Evolutionary conservation across 1,284 basidiomycete genomes (phyloP).

Genomic region (Microbotryomycetes sp.): DNA sequence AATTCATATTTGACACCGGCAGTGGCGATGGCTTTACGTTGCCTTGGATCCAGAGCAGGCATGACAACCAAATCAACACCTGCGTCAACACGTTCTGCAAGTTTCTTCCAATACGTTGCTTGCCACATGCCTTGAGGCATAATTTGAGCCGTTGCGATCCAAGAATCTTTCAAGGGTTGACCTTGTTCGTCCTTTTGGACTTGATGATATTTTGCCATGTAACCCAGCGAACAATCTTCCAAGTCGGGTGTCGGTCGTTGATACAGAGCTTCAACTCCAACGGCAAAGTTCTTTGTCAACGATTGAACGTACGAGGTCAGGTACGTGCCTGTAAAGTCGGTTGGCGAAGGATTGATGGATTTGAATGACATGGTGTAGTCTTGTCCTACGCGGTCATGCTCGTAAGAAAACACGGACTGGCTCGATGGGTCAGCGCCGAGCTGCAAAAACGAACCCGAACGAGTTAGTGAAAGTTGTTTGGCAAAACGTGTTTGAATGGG

Average conservation of each 20-base stretch:
- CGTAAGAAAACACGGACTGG: constrained; percentile 83
- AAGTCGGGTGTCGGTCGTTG: constrained; percentile 65
- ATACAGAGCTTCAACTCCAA: constrained; percentile 84
- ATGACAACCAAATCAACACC: constrained; percentile 87
- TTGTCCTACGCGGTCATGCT: constrained; percentile 86
- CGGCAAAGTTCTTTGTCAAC: constrained; percentile 80
- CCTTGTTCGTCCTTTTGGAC: constrained; percentile 27
- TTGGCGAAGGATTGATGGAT: constrained; percentile 84
- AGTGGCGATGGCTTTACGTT: constrained; percentile 82
- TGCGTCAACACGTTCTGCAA: constrained; percentile 97
- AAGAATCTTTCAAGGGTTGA: constrained; percentile 41
- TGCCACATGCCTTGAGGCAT: constrained; percentile 80
- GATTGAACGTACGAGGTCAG: constrained; percentile 92
- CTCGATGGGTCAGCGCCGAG: constrained; percentile 44
- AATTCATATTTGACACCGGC: constrained; percentile 96
- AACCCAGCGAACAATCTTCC: constrained; percentile 71
- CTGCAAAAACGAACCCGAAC: background rate
- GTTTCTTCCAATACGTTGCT: constrained; percentile 92
- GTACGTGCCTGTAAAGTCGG: constrained; percentile 86
- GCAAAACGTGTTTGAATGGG: constrained; percentile 1
- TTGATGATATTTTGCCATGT: constrained; percentile 62
- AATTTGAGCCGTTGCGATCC: constrained; percentile 89
- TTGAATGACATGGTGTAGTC: constrained; percentile 87
- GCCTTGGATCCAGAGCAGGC: constrained; percentile 57
- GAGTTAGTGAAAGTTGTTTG: background rate